phyloP scores from a whole-genome alignment of 1,284 basidiomycete genomes.

The Boletellus sp. region DNA sequence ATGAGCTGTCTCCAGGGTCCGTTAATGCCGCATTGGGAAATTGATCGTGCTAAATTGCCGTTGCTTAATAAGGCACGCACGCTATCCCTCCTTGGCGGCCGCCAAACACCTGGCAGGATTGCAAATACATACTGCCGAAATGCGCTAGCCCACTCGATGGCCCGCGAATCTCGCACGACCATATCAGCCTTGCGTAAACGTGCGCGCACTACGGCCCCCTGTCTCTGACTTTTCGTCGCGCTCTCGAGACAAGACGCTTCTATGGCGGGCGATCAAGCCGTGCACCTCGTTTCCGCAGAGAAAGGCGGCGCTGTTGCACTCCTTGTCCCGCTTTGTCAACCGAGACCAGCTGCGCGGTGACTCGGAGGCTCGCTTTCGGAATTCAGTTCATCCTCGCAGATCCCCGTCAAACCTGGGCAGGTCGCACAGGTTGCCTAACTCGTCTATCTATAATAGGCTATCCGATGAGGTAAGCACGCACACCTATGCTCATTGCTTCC shows the following conservation, averaged over 20 bases:
- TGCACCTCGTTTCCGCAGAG: too few relatives aligned
- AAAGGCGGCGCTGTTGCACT: background rate
- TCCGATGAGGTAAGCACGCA: constrained; percentile 17
- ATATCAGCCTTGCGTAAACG: constrained; percentile 15
- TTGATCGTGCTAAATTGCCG: constrained; percentile 30
- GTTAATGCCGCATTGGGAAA: constrained; percentile 24
- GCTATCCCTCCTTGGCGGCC: constrained; percentile 17
- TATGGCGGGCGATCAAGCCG: too few relatives aligned
- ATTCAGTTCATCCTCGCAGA: constrained; percentile 8
- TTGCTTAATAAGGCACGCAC: constrained; percentile 24
- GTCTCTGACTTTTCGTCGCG: constrained; percentile 2
- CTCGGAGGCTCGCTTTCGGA: background rate
- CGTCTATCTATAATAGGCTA: constrained; percentile 11
- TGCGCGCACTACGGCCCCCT: constrained; percentile 10
- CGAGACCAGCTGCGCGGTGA: background rate
- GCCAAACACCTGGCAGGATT: constrained; percentile 16
- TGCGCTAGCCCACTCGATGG: constrained; percentile 15
- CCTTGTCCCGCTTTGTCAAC: background rate
- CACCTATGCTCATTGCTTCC: constrained; percentile 22
- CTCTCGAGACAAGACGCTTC: too few relatives aligned
- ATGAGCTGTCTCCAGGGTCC: constrained; percentile 34
- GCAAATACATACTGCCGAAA: constrained; percentile 21
- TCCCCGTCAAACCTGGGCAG: constrained; percentile 24
- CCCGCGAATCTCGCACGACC: constrained; percentile 24
- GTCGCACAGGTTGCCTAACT: constrained; percentile 16